Evolutionary conservation across 768 basidiomycete species (phyloP).

Genomic region (Trametes cingulata): DNA sequence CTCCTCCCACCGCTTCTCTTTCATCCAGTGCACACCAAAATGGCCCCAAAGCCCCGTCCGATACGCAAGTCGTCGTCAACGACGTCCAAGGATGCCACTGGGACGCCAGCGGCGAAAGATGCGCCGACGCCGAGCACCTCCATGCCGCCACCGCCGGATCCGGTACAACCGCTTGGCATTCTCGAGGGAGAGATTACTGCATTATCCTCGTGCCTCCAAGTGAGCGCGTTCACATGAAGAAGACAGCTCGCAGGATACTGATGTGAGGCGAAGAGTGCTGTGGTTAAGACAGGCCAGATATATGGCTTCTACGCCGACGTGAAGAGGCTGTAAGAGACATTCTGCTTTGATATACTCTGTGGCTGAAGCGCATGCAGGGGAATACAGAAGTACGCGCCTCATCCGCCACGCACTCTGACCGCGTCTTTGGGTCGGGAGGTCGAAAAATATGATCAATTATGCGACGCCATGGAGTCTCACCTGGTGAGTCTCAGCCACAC

Average conservation of each 20-base stretch:
- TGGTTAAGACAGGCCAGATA: conserved; percentile 69
- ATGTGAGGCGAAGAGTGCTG: conserved; percentile 46
- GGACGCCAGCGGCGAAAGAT: conserved; percentile 12
- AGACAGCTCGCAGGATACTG: no score
- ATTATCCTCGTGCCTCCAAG: conserved; percentile 59
- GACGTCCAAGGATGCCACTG: conserved; percentile 34
- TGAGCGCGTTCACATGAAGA: conserved; percentile 26
- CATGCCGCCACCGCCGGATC: conserved; percentile 59
- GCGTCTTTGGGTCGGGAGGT: conserved; percentile 69
- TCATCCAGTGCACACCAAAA: conserved; percentile 23
- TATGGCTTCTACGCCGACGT: conserved; percentile 70
- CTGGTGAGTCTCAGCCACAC: conserved; percentile 48
- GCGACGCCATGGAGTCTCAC: conserved; percentile 74
- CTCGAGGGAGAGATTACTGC: conserved; percentile 69
- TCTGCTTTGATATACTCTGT: no score
- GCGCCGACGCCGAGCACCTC: conserved; percentile 28
- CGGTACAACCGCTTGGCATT: conserved; percentile 41
- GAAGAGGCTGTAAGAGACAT: conserved; percentile 60
- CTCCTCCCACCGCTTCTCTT: neutral
- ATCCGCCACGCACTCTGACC: conserved; percentile 66
- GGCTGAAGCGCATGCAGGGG: conserved; percentile 42
- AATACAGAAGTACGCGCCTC: conserved; percentile 54
- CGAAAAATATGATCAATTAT: conserved; percentile 78
- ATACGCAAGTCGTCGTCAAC: conserved; percentile 34
- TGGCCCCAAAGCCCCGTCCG: conserved; percentile 48